Evolutionary conservation across 2,329 filamentous ascomycete genomes (phyloP).

Genomic region (Trichoderma sp.): DNA sequence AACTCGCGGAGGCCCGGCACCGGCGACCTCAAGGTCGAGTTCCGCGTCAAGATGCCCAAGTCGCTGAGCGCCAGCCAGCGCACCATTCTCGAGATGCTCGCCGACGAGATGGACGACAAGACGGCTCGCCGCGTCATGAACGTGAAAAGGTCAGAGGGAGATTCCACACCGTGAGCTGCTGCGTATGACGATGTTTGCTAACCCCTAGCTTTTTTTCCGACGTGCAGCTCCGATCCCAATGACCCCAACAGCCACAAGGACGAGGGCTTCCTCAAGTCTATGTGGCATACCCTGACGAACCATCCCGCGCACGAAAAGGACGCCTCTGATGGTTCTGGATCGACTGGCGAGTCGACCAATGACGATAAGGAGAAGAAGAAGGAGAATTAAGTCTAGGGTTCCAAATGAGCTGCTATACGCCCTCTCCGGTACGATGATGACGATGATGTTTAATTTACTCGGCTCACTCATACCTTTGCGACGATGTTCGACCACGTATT

Average conservation of each 20-base stretch:
- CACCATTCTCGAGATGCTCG: conserved; percentile 91
- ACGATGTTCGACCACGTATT: not conserved
- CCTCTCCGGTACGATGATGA: conserved; percentile 33
- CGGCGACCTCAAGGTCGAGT: conserved; percentile 90
- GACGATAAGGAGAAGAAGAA: conserved; percentile 39
- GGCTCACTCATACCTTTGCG: conserved; percentile 11
- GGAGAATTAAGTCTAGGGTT: conserved; percentile 40
- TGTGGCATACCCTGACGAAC: conserved; percentile 92
- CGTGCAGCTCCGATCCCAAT: conserved; percentile 30
- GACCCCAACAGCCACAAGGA: conserved; percentile 64
- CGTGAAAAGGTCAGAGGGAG: conserved; percentile 48
- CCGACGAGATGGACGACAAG: conserved; percentile 93
- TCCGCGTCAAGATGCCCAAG: conserved; percentile 93
- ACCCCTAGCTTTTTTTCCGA: not conserved
- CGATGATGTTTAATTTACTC: not conserved
- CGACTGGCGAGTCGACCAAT: conserved; percentile 28
- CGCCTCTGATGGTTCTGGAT: conserved; percentile 34
- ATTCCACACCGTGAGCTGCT: conserved; percentile 18
- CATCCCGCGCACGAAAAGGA: conserved; percentile 60
- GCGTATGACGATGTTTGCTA: not conserved
- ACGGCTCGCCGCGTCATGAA: conserved; percentile 93
- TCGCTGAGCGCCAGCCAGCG: conserved; percentile 89
- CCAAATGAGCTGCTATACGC: conserved; percentile 30
- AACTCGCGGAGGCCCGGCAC: conserved; percentile 64
- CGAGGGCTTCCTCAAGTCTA: conserved; percentile 88